Evolutionary conservation across 2,329 filamentous ascomycete genomes (phyloP), one percentile per base, ranked within the genome.

Genomic region (Ophiostoma triangulosporum): DNA sequence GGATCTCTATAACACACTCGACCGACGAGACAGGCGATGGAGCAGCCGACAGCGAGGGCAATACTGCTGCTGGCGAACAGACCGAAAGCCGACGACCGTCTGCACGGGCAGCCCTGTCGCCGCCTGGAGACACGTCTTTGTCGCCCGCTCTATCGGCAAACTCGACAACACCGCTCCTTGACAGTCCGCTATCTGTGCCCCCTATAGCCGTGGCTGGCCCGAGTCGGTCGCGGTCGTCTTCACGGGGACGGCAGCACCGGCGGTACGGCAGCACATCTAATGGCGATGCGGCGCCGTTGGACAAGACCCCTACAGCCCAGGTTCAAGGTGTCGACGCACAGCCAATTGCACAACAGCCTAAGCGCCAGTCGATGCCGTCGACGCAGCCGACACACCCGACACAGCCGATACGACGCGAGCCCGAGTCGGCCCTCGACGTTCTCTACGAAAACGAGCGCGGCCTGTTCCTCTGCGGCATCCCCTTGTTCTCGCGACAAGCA

Each of bases 391-490:
- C 33, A 27, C 51, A 54, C n/a, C 46, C 46, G 2, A 33, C 33
- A 29, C 46, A 22, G 17, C 50, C 53, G 3, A 17, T 55, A 6
- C 50, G 48, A 33, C 17, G 15, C 0, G 50, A 52, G 36, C 32
- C 63, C 57, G 75, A 70, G 64, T 72, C 73, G 2, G 83, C 78
- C 27, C 81, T 97, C 57, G 93, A 98, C 58, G 78, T 97, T 5
- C 73, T 98, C 0, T 97, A 95, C 67, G 93, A 98, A 66, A 98
- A 98, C 64, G 87, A 98, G 69, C 80, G 93, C 54, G 93, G 93
- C 11, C 83, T 81, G 36, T 95, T 96, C 64, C 73, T 95, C 57
- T 97, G 91, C 62, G 91, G 93, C 27, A 78, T 89, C 12, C 83
- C 90, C 0, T 76, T 94, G n/a, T 98, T 96, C 71, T 95, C 90